These are phyloP conservation scores for Phytophthora europaea DNA, from an alignment of 352 stramenopile genomes.

Conservation along the genomic window DNA sequence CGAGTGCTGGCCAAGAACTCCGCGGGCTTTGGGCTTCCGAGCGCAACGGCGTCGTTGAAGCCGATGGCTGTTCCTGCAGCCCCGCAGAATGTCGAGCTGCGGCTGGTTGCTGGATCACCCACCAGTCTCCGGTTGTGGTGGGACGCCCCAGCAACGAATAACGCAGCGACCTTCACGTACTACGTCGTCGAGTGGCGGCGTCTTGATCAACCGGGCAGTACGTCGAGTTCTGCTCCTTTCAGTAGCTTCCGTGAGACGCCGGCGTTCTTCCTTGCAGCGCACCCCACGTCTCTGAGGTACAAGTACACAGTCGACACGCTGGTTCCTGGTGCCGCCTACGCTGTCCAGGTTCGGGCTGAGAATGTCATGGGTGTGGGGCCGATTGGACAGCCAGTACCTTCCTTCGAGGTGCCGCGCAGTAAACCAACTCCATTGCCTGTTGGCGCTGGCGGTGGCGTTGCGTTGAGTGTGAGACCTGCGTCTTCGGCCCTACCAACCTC, in stretches of 20 bases:
- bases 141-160: conserved; percentile 83
- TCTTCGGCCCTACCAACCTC: conserved; percentile 30
- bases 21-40: conserved; percentile 72
- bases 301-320: conserved; percentile 77
- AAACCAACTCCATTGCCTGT: conserved; percentile 63
- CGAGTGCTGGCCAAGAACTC: conserved; percentile 74
- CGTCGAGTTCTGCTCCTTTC: conserved; percentile 15
- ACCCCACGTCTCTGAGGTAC: conserved; percentile 61
- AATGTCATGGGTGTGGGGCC: conserved; percentile 81
- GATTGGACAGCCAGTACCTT: conserved; percentile 44
- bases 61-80: conserved; percentile 87
- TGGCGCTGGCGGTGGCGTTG: conserved; percentile 56
- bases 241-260: conserved; percentile 50
- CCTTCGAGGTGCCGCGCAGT: conserved; percentile 66
- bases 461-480: conserved; percentile 59
- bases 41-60: conserved; percentile 75
- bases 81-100: conserved; percentile 76
- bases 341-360: conserved; percentile 64
- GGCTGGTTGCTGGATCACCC: conserved; percentile 74
- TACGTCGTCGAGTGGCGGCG: conserved; percentile 92
- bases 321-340: conserved; percentile 56
- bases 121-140: conserved; percentile 90
- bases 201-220: conserved; percentile 35
- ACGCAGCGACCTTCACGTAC: conserved; percentile 82
- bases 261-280: conserved; percentile 57